A percentile compares a stretch with the other conserved stretches of the same genome.
These are phyloP conservation scores for Petasospora rhodanensis DNA, from an alignment of 1,139 yeast genomes.

Conservation along the genomic window DNA sequence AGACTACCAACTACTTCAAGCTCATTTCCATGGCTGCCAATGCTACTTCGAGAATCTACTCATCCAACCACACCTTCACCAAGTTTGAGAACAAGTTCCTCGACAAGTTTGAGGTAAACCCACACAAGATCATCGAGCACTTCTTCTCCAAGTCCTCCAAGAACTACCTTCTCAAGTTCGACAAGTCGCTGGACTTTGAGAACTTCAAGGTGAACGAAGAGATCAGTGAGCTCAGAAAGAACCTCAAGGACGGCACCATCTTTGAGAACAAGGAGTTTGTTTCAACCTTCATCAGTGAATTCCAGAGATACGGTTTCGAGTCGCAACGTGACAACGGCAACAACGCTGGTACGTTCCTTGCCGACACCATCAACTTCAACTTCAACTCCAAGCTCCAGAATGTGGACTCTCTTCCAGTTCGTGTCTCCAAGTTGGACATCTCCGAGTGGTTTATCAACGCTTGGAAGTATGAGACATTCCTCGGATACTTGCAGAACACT, in stretches of 20 bases:
- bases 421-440: conserved; percentile 29
- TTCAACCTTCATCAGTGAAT: conserved; percentile 31
- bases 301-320: conserved; percentile 30
- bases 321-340: conserved; percentile 15
- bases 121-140: conserved; percentile 28
- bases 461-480: conserved; percentile 33
- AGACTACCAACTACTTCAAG: conserved; percentile 25
- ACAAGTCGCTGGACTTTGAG: conserved; percentile 27
- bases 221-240: conserved; percentile 22
- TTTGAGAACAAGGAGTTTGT: conserved; percentile 25
- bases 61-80: conserved; percentile 30
- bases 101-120: conserved; percentile 31
- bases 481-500: conserved; percentile 30
- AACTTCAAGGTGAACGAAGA: conserved; percentile 24
- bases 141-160: conserved; percentile 32
- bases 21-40: conserved; percentile 30
- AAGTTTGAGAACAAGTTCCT: conserved; percentile 30
- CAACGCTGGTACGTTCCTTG: conserved; percentile 22
- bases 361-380: conserved; percentile 27
- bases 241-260: conserved; percentile 23
- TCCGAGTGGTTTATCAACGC: conserved; percentile 34
- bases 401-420: conserved; percentile 24
- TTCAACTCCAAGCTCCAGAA: conserved; percentile 23
- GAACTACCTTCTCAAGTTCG: conserved; percentile 30
- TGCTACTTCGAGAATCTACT: conserved; percentile 31